Evolutionary conservation across 345 rosid species (phyloP).

Genomic region (Lenwebbia sp.): DNA sequence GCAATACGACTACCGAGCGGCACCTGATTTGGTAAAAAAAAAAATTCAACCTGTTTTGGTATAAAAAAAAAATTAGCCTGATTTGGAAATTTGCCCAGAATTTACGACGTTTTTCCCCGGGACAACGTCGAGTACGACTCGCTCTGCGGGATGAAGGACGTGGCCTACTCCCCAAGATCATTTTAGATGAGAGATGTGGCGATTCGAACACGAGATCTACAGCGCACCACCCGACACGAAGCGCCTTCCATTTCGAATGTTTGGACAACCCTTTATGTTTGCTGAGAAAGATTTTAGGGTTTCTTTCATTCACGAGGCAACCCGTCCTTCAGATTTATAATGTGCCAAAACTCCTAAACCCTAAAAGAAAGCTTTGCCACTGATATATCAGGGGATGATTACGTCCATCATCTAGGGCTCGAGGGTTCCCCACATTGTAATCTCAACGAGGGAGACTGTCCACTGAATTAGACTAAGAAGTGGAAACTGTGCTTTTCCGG

Average conservation of each 20-base stretch:
- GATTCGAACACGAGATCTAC: not conserved
- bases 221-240: not conserved
- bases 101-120: not conserved
- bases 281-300: not conserved
- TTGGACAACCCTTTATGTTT: not conserved
- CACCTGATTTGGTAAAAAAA: too few relatives aligned
- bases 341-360: not conserved
- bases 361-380: not conserved
- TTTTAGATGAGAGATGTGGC: not conserved
- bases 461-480: not conserved
- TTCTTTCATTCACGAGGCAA: not conserved
- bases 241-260: not conserved
- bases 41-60: too few relatives aligned
- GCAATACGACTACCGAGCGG: too few relatives aligned
- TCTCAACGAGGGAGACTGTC: not conserved
- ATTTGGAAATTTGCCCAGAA: too few relatives aligned
- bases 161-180: not conserved
- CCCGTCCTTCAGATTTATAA: rapidly evolving
- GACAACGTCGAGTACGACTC: not conserved
- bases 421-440: not conserved
- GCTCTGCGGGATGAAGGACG: not conserved
- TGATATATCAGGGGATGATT: not conserved
- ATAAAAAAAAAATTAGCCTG: too few relatives aligned
- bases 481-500: not conserved
- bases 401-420: not conserved